Evolutionary conservation across 306 rosid genomes (phyloP).

Genomic region (peach (Prunus persica)): Prunus_persica_NCBIv2 NC_034016.1:22500501-22501000

Average conservation of each 20-base stretch:
- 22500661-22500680: conserved; percentile 50
- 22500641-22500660: conserved; percentile 21
- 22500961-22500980: background rate
- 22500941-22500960: conserved; percentile 9
- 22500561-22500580: conserved; percentile 5
- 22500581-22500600: conserved; percentile 65
- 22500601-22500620: conserved; percentile 20
- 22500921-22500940: conserved; percentile 60
- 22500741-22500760: no score
- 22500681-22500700: conserved; percentile 59
- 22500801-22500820: background rate
- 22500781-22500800: no score
- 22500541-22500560: conserved; percentile 19
- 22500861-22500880: conserved; percentile 51
- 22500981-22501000: background rate
- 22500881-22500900: conserved; percentile 59
- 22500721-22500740: conserved; percentile 40
- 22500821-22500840: conserved; percentile 1
- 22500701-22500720: conserved; percentile 49
- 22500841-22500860: conserved; percentile 24
- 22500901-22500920: conserved; percentile 48
- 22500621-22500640: conserved; percentile 5
- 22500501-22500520: conserved; percentile 26
- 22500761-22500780: no score
- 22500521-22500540: conserved; percentile 31